phyloP scores from a whole-genome alignment of 1,284 basidiomycete species.

The Ustilago trichophora region DNA sequence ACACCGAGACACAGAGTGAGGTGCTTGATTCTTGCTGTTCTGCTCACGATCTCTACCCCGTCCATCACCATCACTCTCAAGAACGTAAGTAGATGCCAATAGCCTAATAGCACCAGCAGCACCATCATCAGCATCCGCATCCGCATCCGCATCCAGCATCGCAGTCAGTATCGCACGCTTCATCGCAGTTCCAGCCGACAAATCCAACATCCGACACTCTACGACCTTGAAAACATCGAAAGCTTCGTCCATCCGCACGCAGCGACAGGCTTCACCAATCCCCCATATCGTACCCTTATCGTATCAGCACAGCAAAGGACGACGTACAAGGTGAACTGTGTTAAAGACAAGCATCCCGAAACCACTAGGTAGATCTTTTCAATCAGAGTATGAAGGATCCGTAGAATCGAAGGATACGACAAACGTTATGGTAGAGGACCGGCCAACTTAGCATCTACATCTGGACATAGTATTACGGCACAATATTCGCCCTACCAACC shows the following conservation, averaged over 20 bases:
- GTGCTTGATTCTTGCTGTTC: conserved; percentile 10
- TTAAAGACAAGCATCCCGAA: no score
- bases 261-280: neutral
- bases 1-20: neutral
- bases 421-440: no score
- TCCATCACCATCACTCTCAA: conserved; percentile 49
- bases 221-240: neutral
- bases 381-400: no score
- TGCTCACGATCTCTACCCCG: conserved; percentile 30
- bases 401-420: no score
- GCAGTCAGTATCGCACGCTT: neutral
- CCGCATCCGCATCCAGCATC: conserved; percentile 4
- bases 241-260: conserved; percentile 7
- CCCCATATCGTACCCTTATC: no score
- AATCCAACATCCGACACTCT: neutral
- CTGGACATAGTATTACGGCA: no score
- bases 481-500: no score
- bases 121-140: conserved; percentile 10
- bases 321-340: no score
- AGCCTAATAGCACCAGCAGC: conserved; percentile 2
- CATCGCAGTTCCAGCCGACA: neutral
- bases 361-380: no score
- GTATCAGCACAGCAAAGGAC: no score
- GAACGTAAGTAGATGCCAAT: conserved; percentile 41
- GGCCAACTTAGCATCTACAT: no score